These are phyloP conservation scores for Leptomonas seymouri DNA, from an alignment of 208 protist species.

Conservation along the genomic window DNA sequence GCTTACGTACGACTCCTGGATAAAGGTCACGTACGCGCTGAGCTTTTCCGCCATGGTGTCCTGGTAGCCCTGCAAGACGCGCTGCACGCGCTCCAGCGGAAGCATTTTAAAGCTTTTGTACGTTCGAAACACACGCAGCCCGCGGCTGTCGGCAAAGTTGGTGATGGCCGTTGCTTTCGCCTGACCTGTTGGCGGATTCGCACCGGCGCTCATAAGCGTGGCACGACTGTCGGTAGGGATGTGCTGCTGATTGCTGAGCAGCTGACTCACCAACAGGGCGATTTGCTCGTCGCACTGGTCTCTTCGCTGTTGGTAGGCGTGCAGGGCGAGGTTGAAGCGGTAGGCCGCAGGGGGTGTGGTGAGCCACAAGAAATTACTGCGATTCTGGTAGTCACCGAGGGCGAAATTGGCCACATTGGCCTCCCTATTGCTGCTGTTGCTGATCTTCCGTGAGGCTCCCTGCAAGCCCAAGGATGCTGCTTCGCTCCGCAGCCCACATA, in stretches of 20 bases:
- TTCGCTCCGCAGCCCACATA: constrained; percentile 19
- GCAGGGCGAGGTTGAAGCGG: constrained; percentile 46
- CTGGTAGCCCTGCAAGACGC: constrained; percentile 71
- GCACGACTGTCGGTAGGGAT: constrained; percentile 18
- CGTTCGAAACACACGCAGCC: constrained; percentile 57
- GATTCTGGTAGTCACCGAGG: not conserved
- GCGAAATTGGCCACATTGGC: not conserved
- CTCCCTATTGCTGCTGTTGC: not conserved
- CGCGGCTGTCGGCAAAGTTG: constrained; percentile 31
- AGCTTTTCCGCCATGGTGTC: constrained; percentile 70
- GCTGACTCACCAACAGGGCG: constrained; percentile 58
- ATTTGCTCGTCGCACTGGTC: constrained; percentile 70
- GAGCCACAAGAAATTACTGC: constrained; percentile 53
- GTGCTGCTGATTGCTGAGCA: constrained; percentile 66
- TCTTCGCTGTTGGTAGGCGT: constrained; percentile 49
- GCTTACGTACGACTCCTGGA: constrained; percentile 81
- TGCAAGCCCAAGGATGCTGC: not conserved
- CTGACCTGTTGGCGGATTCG: not conserved
- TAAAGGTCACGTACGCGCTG: constrained; percentile 49
- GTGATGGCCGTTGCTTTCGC: constrained; percentile 3
- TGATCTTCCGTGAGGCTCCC: no score
- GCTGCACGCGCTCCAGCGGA: constrained; percentile 62
- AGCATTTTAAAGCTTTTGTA: constrained; percentile 79
- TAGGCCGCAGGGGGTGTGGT: constrained; percentile 32
- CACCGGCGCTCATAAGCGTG: not conserved